A percentile compares a stretch with the other conserved stretches of the same genome.
These are phyloP conservation scores for Exserohilum turcica DNA, from an alignment of 2,329 filamentous ascomycete species.

Conservation along the genomic window DNA sequence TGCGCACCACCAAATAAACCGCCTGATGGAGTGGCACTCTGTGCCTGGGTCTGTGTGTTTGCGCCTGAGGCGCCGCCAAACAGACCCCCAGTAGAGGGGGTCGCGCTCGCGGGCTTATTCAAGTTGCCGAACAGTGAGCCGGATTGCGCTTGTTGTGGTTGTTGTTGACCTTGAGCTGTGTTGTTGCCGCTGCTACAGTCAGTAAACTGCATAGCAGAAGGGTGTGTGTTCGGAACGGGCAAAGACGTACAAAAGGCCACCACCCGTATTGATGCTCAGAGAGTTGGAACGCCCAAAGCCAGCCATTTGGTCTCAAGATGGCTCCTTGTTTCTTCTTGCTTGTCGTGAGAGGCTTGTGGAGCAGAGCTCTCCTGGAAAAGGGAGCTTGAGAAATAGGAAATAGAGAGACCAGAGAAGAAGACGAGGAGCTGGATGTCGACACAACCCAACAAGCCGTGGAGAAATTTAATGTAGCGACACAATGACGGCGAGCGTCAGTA, in stretches of 20 bases:
- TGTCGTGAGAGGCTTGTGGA: neutral
- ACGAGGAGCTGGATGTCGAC: no score
- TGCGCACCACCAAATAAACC: constrained; percentile 42
- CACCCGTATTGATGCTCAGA: constrained; percentile 59
- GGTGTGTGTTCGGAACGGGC: neutral
- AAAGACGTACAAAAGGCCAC: constrained; percentile 55
- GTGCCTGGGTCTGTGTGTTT: constrained; percentile 32
- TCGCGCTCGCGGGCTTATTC: constrained; percentile 39
- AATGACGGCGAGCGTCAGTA: neutral
- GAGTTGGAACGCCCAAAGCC: constrained; percentile 56
- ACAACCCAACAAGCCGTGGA: neutral
- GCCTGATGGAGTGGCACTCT: constrained; percentile 32
- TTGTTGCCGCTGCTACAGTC: constrained; percentile 40
- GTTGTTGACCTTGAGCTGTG: constrained; percentile 33
- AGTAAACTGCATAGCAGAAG: constrained; percentile 16
- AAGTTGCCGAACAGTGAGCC: constrained; percentile 46
- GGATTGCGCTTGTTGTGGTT: constrained; percentile 29
- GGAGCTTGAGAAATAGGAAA: neutral
- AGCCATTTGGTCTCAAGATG: constrained; percentile 36
- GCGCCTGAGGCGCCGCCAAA: constrained; percentile 44
- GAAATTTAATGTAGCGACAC: neutral
- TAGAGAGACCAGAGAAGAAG: neutral
- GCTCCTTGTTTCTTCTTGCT: neutral
- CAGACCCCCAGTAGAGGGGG: constrained; percentile 32
- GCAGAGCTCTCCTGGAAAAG: neutral